Evolutionary conservation across 1,284 basidiomycete species (phyloP).

Genomic region (Xerocomus amazonicus): DNA sequence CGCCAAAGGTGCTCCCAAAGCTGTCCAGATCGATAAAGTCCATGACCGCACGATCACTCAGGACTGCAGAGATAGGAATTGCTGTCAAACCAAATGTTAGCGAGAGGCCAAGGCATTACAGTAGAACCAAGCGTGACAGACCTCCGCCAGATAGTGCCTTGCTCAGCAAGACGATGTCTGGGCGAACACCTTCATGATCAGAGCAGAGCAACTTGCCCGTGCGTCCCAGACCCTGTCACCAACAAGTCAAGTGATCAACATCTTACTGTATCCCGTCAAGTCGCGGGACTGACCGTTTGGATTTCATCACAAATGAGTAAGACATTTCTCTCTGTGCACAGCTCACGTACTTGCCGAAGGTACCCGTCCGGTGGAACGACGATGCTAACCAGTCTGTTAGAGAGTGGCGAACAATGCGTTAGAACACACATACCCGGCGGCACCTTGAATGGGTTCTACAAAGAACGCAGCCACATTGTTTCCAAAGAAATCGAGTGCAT

Average conservation of each 20-base stretch:
- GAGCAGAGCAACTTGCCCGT: constrained; percentile 87
- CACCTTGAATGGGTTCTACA: constrained; percentile 97
- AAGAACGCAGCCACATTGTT: constrained; percentile 89
- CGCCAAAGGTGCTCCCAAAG: constrained; percentile 95
- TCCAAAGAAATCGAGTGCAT: constrained; percentile 80
- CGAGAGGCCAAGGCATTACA: constrained; percentile 1
- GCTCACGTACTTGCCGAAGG: constrained; percentile 68
- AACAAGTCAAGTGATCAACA: constrained; percentile 1
- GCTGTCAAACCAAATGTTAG: constrained; percentile 45
- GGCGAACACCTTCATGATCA: constrained; percentile 85
- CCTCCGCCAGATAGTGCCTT: constrained; percentile 95
- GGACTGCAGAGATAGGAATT: constrained; percentile 94
- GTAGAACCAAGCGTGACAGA: constrained; percentile 34
- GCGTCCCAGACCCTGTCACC: constrained; percentile 67
- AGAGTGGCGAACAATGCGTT: background rate
- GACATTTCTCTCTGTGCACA: constrained; percentile 94
- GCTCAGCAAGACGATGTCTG: constrained; percentile 91
- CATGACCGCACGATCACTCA: constrained; percentile 90
- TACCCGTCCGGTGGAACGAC: constrained; percentile 90
- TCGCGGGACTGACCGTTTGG: constrained; percentile 65
- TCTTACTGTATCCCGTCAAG: background rate
- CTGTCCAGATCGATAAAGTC: constrained; percentile 93
- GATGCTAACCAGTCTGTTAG: constrained; percentile 50
- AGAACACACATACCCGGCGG: constrained; percentile 77
- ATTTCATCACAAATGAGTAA: constrained; percentile 98